Conservation (phyloP, 768 basidiomycete species). For the Russula sp. region DNA sequence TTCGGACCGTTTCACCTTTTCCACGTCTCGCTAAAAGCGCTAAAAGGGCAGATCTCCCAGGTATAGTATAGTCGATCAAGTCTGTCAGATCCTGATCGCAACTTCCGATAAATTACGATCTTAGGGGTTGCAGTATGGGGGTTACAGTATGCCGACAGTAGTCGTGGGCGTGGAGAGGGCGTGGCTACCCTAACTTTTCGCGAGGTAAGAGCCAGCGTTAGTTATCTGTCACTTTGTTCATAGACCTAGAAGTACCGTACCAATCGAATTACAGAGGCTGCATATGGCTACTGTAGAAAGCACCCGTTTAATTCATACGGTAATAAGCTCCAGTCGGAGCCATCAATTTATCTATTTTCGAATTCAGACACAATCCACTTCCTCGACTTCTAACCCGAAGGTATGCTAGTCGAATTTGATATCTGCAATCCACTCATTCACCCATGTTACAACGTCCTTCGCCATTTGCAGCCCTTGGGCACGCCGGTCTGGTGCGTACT, state of each 20-base stretch:
- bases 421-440: slow-evolving; percentile 29
- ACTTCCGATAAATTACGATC: not conserved
- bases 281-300: not conserved
- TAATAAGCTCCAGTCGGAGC: not conserved
- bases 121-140: not conserved
- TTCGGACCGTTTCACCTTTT: slow-evolving; percentile 5
- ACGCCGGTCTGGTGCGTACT: slow-evolving; percentile 35
- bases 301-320: not conserved
- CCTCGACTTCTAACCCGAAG: not conserved
- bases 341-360: not conserved
- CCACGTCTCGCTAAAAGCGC: not conserved
- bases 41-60: not conserved
- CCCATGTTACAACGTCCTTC: slow-evolving; percentile 45
- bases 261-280: not conserved
- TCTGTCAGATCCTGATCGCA: not conserved
- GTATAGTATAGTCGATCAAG: not conserved
- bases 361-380: not conserved
- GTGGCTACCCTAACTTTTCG: not conserved
- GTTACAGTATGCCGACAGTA: not conserved
- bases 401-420: slow-evolving; percentile 1
- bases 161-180: not conserved
- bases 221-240: not conserved
- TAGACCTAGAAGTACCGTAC: not conserved
- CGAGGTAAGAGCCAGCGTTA: not conserved
- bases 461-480: slow-evolving; percentile 45